phyloP scores from a whole-genome alignment of 148 eudicot species.

The Cornus suecica region DNA sequence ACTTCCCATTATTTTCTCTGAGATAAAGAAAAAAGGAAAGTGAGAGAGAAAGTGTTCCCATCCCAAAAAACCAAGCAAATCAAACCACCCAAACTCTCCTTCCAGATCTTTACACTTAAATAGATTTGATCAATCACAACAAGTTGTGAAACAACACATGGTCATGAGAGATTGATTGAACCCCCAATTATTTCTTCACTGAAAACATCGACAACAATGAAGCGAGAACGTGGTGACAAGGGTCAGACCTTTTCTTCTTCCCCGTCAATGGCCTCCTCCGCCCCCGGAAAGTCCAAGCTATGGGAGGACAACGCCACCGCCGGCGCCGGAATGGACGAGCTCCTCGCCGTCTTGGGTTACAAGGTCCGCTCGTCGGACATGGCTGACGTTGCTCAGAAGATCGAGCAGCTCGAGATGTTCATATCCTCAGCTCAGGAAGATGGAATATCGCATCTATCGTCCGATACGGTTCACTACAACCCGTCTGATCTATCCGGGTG shows the following conservation, averaged over 20 bases:
- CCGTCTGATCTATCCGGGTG: constrained; percentile 83
- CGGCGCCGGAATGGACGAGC: constrained; percentile 69
- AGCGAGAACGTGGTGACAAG: constrained; percentile 33
- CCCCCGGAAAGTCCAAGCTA: constrained; percentile 35
- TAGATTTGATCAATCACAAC: constrained; percentile 1
- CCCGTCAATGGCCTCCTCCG: constrained; percentile 16
- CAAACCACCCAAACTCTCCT: neutral
- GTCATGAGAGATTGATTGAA: constrained; percentile 9
- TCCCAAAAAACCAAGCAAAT: constrained; percentile 22
- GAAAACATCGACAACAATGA: constrained; percentile 22
- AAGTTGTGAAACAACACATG: neutral
- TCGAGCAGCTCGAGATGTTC: constrained; percentile 64
- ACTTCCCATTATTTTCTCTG: constrained; percentile 2
- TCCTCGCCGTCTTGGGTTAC: constrained; percentile 74
- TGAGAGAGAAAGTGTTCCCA: constrained; percentile 13
- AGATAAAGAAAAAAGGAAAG: neutral
- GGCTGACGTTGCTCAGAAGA: constrained; percentile 72
- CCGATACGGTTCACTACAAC: constrained; percentile 70
- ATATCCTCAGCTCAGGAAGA: constrained; percentile 52
- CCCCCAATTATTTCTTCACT: constrained; percentile 5
- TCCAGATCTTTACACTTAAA: constrained; percentile 7
- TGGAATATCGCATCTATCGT: constrained; percentile 35
- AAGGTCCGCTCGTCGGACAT: constrained; percentile 69
- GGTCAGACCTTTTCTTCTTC: constrained; percentile 15
- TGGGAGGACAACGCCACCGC: constrained; percentile 33